These are phyloP conservation scores for Domatiomyces catenatus DNA, from an alignment of 2,329 filamentous ascomycete genomes.

Conservation along the genomic window DNA sequence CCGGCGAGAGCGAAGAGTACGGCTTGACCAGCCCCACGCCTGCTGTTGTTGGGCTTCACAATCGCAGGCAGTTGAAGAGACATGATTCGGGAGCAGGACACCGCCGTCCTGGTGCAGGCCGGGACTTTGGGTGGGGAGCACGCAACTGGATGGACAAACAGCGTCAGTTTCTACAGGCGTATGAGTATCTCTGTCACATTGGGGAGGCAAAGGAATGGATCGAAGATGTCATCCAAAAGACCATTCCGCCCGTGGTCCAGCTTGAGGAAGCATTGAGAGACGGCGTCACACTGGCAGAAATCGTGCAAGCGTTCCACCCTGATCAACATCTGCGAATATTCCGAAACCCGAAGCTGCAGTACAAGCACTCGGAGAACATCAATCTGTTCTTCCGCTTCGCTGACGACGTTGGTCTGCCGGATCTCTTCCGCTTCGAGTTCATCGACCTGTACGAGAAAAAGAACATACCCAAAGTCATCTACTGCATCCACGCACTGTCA, in stretches of 20 bases:
- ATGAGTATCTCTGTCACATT: constrained; percentile 97
- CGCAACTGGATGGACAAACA: constrained; percentile 97
- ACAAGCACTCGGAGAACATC: constrained; percentile 94
- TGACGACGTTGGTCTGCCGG: constrained; percentile 78
- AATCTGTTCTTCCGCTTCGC: constrained; percentile 90
- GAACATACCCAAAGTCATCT: constrained; percentile 97
- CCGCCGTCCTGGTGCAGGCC: constrained; percentile 28
- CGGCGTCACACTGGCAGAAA: constrained; percentile 84
- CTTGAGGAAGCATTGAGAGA: constrained; percentile 84
- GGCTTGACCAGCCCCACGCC: constrained; percentile 61
- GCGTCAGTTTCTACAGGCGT: constrained; percentile 86
- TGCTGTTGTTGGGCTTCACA: constrained; percentile 76
- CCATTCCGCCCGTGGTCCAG: constrained; percentile 82
- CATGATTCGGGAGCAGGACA: constrained; percentile 39
- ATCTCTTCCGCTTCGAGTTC: constrained; percentile 90
- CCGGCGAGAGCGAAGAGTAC: constrained; percentile 63
- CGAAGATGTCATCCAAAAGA: constrained; percentile 70
- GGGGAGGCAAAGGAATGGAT: constrained; percentile 99
- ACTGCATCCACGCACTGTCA: constrained; percentile 92
- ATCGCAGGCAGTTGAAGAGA: constrained; percentile 67
- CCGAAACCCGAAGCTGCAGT: constrained; percentile 69
- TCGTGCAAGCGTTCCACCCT: constrained; percentile 78
- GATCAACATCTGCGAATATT: constrained; percentile 68
- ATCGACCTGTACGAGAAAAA: constrained; percentile 99
- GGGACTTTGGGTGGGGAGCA: constrained; percentile 52